These are phyloP conservation scores for Saccharomycopsis oosterbeekiorum DNA, from an alignment of 805 yeast species.

Conservation along the genomic window DNA sequence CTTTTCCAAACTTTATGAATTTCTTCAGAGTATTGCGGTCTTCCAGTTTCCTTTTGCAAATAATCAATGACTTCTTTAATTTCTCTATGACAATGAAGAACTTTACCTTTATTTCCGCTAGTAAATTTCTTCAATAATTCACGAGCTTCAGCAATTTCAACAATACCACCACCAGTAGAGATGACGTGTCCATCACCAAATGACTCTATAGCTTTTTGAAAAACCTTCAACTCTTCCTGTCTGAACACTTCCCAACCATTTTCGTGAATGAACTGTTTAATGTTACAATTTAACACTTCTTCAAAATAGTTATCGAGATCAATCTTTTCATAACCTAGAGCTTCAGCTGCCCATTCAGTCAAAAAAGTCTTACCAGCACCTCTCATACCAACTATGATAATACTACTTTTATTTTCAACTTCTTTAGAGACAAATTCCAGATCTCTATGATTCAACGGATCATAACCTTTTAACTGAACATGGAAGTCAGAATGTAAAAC, in stretches of 20 bases:
- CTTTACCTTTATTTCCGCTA: slow-evolving; percentile 55
- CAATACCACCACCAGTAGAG: slow-evolving; percentile 96
- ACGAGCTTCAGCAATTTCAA: slow-evolving; percentile 67
- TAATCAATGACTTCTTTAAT: slow-evolving; percentile 69
- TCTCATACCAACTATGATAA: slow-evolving; percentile 90
- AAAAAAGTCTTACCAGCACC: slow-evolving; percentile 94
- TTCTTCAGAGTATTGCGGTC: slow-evolving; percentile 84
- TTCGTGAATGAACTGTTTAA: slow-evolving; percentile 50
- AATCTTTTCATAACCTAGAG: slow-evolving; percentile 53
- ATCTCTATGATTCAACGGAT: slow-evolving; percentile 27
- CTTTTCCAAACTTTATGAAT: slow-evolving; percentile 75
- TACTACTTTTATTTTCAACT: slow-evolving; percentile 34
- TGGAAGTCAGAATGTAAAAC: slow-evolving; percentile 60
- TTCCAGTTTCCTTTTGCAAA: slow-evolving; percentile 62
- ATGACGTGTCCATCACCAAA: slow-evolving; percentile 48
- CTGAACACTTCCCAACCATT: slow-evolving; percentile 90
- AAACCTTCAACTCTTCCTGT: slow-evolving; percentile 46
- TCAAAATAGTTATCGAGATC: slow-evolving; percentile 77
- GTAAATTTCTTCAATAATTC: slow-evolving; percentile 44
- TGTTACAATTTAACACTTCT: slow-evolving; percentile 36
- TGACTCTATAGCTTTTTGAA: slow-evolving; percentile 38
- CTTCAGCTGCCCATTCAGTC: slow-evolving; percentile 66
- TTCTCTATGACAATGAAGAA: slow-evolving; percentile 84
- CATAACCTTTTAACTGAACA: slow-evolving; percentile 62
- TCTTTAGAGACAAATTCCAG: slow-evolving; percentile 25